Evolutionary conservation across 345 rosid species (phyloP), one percentile per base, ranked within the genome.

Genomic region (Noccaea caerulescens): DNA sequence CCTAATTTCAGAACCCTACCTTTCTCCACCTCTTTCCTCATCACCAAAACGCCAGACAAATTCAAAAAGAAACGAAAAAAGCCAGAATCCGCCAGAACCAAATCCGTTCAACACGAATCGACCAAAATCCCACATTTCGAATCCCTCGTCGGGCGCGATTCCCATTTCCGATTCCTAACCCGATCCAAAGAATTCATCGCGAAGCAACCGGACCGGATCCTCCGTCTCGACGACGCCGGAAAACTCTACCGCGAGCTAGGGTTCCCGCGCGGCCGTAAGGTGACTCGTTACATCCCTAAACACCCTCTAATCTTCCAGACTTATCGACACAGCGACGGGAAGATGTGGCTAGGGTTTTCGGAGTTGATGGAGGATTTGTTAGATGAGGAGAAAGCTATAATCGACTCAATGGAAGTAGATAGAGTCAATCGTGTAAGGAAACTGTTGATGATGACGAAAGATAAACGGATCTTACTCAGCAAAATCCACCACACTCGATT

Each of bases 251-350:
- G 80, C 3, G 91, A 90, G 75, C 89, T 93, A 33, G 96, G 96
- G 6, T 88, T 93, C 80, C 84, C 96, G 10, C 98, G 98, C 33
- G 98, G 98, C 12, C 95, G 98, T 51, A 86, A 86, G 72, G 81
- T 87, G 74, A 46, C 82, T 59, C 83, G 81, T 27, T 92, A 63
- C 68, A 61, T 88, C 72, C 69, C 77, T 32, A 85, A 82, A 72
- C 95, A 92, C 49, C 96, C 95, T 3, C 80, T 88, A 3, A 68
- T 92, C 45, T 82, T 88, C 65, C 81, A 84, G 63, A 79, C 72
- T 47, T 86, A 88, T 69, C 85, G 95, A 46, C 91, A 89, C 63
- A 42, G 59, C 30, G 93, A 90, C 39, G 84, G 82, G 56, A 90
- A 85, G 73, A 80, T 88, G 79, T 88, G 96, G 90, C 14, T 92